Evolutionary conservation across 23 red algal genomes (phyloP), one percentile per base, ranked within the genome.

Genomic region (Agarophyton chilense): DNA sequence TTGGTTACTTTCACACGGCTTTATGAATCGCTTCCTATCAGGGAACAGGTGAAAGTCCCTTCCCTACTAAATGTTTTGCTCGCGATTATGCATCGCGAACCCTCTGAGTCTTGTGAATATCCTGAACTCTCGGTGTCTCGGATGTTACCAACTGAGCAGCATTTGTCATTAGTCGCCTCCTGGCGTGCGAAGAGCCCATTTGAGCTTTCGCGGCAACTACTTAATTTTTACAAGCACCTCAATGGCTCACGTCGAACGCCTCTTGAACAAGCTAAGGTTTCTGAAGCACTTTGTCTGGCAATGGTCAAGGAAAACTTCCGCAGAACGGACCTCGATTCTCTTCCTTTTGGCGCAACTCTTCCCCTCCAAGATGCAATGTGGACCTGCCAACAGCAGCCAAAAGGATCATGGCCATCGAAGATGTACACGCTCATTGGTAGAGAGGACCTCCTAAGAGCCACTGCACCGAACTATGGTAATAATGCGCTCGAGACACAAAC

Each of bases 401-500:
- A 86, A 22, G 39, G 31, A 19, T 52, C 62, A 16, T 96, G 57
- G 94, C 79, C 81, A 13, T 70, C 32, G 16, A 22, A 64, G 74
- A 86, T 65, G 42, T 89, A 65, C 87, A 72, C 84, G 24, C 93
- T 95, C 42, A 86, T 95, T n/a, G 93, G 93, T 18, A 87, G 93
- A 46, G 93, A 95, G 60, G 93, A 95, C 45, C 38, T 95, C 18
- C 52, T 81, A 12, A 67, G 75, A 55, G 24, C 61, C 25, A 40
- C 72, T 9, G n/a, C 36, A n/a, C 35, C 64, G 50, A 80, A 52
- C 35, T 45, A 25, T 32, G 57, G 26, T 68, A 49, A 9, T 54
- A 19, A 19, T 33, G 64, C 65, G 44, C 44, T n/a, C 28, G 29
- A 64, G n/a, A 46, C 35, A 46, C 41, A 28, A 17, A 73, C 43